These are phyloP conservation scores for Ascochyta rabiei DNA, from an alignment of 2,329 filamentous ascomycete genomes.

Conservation along the genomic window DNA sequence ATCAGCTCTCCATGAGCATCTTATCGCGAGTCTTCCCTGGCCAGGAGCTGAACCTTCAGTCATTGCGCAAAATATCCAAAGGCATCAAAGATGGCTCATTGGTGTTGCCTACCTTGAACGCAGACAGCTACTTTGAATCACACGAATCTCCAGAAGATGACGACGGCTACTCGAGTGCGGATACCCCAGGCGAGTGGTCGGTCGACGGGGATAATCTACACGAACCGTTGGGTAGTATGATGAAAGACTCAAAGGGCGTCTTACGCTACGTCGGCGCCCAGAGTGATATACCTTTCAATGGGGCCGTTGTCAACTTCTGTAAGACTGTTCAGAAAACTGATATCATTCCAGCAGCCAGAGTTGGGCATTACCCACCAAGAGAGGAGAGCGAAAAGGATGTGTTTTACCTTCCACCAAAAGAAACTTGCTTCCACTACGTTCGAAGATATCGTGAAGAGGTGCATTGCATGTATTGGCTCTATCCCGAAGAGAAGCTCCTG, in stretches of 20 bases:
- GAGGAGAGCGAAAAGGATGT: conserved; percentile 26
- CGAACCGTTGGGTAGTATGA: conserved; percentile 46
- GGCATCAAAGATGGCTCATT: conserved; percentile 41
- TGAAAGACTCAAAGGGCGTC: conserved; percentile 44
- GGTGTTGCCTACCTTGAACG: conserved; percentile 29
- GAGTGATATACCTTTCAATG: conserved; percentile 48
- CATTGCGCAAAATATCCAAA: conserved; percentile 42
- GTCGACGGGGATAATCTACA: conserved; percentile 43
- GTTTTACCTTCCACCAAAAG: conserved; percentile 40
- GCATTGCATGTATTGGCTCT: conserved; percentile 47
- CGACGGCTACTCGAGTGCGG: conserved; percentile 31
- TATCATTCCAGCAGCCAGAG: conserved; percentile 39
- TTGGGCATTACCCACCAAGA: conserved; percentile 41
- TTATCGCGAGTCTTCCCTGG: conserved; percentile 47
- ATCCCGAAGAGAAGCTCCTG: conserved; percentile 42
- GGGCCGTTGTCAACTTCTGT: conserved; percentile 42
- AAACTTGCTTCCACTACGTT: conserved; percentile 40
- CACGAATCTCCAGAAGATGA: conserved; percentile 36
- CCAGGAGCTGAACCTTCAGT: conserved; percentile 43
- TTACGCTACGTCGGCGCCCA: conserved; percentile 46
- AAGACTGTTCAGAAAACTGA: conserved; percentile 25
- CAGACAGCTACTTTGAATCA: conserved; percentile 30
- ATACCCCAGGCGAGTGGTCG: conserved; percentile 25
- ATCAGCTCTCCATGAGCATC: conserved; percentile 47
- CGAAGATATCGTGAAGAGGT: conserved; percentile 45